These are phyloP conservation scores for Linderina pennispora DNA, from an alignment of 192 early-diverging fungal species.

Conservation along the genomic window DNA sequence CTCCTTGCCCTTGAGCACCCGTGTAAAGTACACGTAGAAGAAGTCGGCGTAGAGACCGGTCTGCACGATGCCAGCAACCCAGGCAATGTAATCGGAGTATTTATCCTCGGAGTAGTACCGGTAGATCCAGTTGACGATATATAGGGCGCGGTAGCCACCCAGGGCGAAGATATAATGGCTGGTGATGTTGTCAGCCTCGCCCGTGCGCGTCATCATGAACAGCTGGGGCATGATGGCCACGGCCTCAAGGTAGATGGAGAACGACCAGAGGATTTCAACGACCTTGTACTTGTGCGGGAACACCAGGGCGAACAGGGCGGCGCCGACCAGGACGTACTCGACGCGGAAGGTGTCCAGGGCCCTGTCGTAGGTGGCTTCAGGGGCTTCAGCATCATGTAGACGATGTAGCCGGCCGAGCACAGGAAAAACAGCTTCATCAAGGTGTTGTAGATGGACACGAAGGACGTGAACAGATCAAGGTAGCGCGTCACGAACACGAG, in stretches of 20 bases:
- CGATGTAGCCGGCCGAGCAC: slow-evolving; percentile 73
- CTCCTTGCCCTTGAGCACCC: slow-evolving; percentile 41
- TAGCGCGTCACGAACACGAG: slow-evolving; percentile 93
- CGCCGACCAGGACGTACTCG: slow-evolving; percentile 75
- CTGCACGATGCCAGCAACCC: slow-evolving; percentile 87
- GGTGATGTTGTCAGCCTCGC: slow-evolving; percentile 99
- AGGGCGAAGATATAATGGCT: slow-evolving; percentile 98
- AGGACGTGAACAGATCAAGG: slow-evolving; percentile 76
- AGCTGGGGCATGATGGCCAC: slow-evolving; percentile 98
- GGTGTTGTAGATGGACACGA: slow-evolving; percentile 84
- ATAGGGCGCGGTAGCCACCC: slow-evolving; percentile 84
- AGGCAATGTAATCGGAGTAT: slow-evolving; percentile 79
- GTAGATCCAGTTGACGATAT: slow-evolving; percentile 95
- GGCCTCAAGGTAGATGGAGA: slow-evolving; percentile 94
- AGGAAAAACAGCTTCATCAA: slow-evolving; percentile 97
- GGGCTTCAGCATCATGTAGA: slow-evolving; percentile 81
- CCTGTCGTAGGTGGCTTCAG: slow-evolving; percentile 92
- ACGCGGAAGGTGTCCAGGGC: slow-evolving; percentile 85
- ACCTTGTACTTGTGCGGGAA: slow-evolving; percentile 68
- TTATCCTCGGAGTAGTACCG: slow-evolving; percentile 66
- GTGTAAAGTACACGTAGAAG: slow-evolving; percentile 92
- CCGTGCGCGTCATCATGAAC: slow-evolving; percentile 94
- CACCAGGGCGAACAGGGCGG: slow-evolving; percentile 63
- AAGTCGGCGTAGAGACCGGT: slow-evolving; percentile 96
- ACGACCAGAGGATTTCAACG: slow-evolving; percentile 86